Conservation (phyloP, 495 filamentous ascomycete species). For the Letharia lupina region DNA sequence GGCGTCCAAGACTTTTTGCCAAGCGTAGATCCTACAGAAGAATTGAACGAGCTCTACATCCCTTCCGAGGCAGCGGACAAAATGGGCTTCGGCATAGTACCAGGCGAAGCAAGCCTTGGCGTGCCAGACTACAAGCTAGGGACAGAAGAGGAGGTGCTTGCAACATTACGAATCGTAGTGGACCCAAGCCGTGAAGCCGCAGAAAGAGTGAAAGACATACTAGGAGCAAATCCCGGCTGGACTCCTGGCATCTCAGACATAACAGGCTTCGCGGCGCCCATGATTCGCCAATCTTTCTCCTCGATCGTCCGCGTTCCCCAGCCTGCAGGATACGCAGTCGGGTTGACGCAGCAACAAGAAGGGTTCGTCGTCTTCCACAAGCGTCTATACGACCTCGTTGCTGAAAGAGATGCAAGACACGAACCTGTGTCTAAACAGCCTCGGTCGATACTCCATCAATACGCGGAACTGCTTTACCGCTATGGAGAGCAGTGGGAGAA, state of each 20-base stretch:
- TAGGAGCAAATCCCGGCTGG: conserved; percentile 13
- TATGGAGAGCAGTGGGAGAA: conserved; percentile 16
- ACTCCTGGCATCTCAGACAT: conserved; percentile 20
- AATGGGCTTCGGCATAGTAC: conserved; percentile 24
- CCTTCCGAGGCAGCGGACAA: conserved; percentile 20
- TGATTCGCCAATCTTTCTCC: conserved; percentile 8
- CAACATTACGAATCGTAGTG: conserved; percentile 9
- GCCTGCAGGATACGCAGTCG: conserved; percentile 4
- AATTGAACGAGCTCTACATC: conserved; percentile 14
- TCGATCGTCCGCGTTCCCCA: conserved; percentile 11
- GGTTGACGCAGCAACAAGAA: conserved; percentile 11
- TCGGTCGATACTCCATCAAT: conserved; percentile 12
- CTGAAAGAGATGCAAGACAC: conserved; percentile 24
- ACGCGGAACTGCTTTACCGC: neutral
- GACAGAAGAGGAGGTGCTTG: conserved; percentile 14
- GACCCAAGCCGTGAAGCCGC: conserved; percentile 8
- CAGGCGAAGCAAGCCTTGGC: conserved; percentile 13
- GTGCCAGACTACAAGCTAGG: conserved; percentile 11
- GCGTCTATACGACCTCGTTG: conserved; percentile 33
- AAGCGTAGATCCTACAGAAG: neutral
- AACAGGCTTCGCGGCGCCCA: conserved; percentile 16
- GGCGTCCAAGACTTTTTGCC: conserved; percentile 9
- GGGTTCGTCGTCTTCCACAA: conserved; percentile 31
- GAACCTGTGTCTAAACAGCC: conserved; percentile 1
- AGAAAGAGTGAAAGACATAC: conserved; percentile 7